Base-by-base conservation (phyloP, 2,329 filamentous ascomycete genomes). In the Penicillium sp. region DNA sequence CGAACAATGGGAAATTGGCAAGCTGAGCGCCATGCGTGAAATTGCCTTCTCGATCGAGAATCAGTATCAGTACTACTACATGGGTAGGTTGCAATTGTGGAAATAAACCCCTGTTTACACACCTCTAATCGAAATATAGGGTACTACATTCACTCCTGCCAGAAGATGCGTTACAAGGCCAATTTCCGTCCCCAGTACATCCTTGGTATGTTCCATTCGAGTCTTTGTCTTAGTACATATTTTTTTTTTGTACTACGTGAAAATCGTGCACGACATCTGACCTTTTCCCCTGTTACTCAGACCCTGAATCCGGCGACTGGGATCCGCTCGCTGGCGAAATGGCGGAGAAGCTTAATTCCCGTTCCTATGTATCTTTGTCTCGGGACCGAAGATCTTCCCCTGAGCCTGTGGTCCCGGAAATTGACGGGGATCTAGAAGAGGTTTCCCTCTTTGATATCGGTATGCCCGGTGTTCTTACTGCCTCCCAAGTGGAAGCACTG, bases 21-120 rank as follows among this genome's bases (percentile, higher is more conserved):
- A 88, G 68, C 69, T 87, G 49, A 85, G 82, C 61, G 86, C 85
- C 6, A 70, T 88, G 64, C 77, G 83, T 53, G 86, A 88, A 67
- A 81, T 85, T 27, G 78, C 79, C 1, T 74, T 88, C 27, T 77
- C 84, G 0, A 61, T 81, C 1, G 83, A 87, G 64, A 78, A 74
- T 5, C 75, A 73, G 0, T 86, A 87, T 62, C 68, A 80, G 54
- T 86, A 83, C 70, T 88, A 88, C 69, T 87, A 87, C 73, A 87
- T 88, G 86, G 86, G 79, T 81, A 63, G 15, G 71, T 60, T 35
- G 1, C 35, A n/a, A 3, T 44, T 19, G 7, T 36, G 3, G 27
- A 21, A 27, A 33, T 44, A 29, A 17, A 2, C 12, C 31, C 31
- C 31, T 38, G n/a, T 5, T 17, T 6, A 21, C 19, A 10, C 8